Conservation (phyloP, 108 stramenopile genomes). For the Stephanodiscus triporus region DNA sequence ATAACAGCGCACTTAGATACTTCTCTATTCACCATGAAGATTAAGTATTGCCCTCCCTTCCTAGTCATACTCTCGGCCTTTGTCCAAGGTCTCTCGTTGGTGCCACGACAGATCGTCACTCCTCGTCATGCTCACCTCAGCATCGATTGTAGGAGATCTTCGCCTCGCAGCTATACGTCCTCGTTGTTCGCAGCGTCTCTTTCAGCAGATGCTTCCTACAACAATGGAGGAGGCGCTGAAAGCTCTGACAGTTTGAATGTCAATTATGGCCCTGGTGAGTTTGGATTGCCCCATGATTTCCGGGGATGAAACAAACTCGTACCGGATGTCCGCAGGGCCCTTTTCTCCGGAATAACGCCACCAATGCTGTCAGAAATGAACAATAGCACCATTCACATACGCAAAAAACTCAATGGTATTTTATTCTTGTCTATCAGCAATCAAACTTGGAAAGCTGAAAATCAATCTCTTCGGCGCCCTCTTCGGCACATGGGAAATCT, state of each 20-base stretch:
- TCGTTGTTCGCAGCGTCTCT: background rate
- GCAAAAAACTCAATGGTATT: background rate
- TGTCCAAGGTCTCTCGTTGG: background rate
- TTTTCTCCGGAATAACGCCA: background rate
- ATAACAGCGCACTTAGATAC: too few relatives aligned
- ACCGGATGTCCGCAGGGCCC: background rate
- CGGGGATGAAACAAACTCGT: too few relatives aligned
- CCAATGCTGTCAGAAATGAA: background rate
- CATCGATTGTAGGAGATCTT: background rate
- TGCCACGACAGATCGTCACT: background rate
- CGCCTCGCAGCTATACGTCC: background rate
- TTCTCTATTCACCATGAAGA: background rate
- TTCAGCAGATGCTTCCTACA: background rate
- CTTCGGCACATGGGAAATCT: conserved; percentile 46
- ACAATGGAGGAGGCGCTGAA: background rate
- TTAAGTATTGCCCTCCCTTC: background rate
- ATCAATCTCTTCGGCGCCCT: conserved; percentile 53
- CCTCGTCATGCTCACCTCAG: background rate
- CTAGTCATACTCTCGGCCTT: background rate
- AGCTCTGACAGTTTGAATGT: background rate
- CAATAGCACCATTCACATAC: background rate
- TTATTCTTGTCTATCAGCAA: conserved; percentile 13
- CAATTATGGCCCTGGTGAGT: conserved; percentile 37
- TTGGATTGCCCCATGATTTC: background rate
- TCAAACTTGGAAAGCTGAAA: conserved; percentile 51